Evolutionary conservation across 2,329 filamentous ascomycete species (phyloP).

Genomic region (Nemania abortiva): DNA sequence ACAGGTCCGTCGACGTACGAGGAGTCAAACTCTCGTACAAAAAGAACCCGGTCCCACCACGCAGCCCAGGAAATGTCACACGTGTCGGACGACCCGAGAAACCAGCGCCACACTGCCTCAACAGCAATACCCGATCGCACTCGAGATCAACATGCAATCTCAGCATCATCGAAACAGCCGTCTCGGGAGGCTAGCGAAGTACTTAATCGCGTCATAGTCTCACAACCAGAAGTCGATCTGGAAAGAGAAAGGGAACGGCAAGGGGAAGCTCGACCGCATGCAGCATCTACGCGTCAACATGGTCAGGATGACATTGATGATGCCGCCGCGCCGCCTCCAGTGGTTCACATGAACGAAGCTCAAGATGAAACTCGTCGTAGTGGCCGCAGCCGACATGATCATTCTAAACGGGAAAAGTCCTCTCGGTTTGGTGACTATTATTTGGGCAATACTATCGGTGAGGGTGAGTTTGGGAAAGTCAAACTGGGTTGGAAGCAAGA

Average conservation of each 20-base stretch:
- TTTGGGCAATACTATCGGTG: slow-evolving; percentile 93
- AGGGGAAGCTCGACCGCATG: slow-evolving; percentile 67
- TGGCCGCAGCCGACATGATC: slow-evolving; percentile 70
- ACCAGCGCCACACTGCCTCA: slow-evolving; percentile 53
- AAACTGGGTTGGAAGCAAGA: slow-evolving; percentile 99
- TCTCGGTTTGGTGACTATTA: slow-evolving; percentile 97
- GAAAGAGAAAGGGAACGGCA: slow-evolving; percentile 78
- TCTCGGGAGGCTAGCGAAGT: slow-evolving; percentile 83
- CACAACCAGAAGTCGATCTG: slow-evolving; percentile 79
- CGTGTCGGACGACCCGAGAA: slow-evolving; percentile 55
- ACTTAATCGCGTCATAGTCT: slow-evolving; percentile 80
- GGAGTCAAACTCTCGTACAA: slow-evolving; percentile 55
- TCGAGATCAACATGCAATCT: slow-evolving; percentile 54
- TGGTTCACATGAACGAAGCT: slow-evolving; percentile 58
- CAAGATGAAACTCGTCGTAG: slow-evolving; percentile 62
- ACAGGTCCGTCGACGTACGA: slow-evolving; percentile 49
- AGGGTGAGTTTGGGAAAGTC: slow-evolving; percentile 98
- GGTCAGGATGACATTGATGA: slow-evolving; percentile 50
- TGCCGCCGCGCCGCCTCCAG: slow-evolving; percentile 58
- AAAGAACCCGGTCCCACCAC: slow-evolving; percentile 54
- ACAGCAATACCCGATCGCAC: slow-evolving; percentile 61
- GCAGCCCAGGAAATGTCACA: slow-evolving; percentile 56
- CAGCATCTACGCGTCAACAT: slow-evolving; percentile 47
- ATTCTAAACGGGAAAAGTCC: slow-evolving; percentile 74
- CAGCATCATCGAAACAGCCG: slow-evolving; percentile 68